phyloP scores from a whole-genome alignment of 495 filamentous ascomycete species.

The Aspergillus incahuasiensis region DNA sequence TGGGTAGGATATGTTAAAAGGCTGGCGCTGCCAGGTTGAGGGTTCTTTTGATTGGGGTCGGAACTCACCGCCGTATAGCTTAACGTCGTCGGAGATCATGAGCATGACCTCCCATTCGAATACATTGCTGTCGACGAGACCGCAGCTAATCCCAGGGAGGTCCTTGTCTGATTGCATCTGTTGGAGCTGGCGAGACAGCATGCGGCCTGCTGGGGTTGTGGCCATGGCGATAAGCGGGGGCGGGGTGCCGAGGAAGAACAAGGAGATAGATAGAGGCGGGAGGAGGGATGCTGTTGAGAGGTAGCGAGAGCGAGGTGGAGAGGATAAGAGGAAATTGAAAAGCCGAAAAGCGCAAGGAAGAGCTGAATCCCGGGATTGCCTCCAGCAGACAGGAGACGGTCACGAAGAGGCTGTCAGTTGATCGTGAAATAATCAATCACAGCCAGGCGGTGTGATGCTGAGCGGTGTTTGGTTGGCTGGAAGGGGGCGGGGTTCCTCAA shows the following conservation, averaged over 20 bases:
- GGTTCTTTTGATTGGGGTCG: too few relatives aligned
- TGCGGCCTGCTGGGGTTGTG: slow-evolving; percentile 59
- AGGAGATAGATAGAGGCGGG: neutral
- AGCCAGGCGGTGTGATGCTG: slow-evolving; percentile 10
- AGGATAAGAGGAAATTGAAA: neutral
- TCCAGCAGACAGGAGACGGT: slow-evolving; percentile 1
- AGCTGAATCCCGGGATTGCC: neutral
- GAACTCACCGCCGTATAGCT: slow-evolving; percentile 80
- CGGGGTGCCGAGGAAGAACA: neutral
- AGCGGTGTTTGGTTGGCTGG: neutral
- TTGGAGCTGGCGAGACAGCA: slow-evolving; percentile 82
- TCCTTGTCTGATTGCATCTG: slow-evolving; percentile 89
- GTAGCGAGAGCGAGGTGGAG: neutral
- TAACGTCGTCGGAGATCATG: slow-evolving; percentile 96
- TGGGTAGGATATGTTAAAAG: too few relatives aligned
- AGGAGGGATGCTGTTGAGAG: neutral
- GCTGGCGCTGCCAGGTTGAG: too few relatives aligned
- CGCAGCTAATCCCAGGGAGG: slow-evolving; percentile 90
- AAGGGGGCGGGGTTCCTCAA: slow-evolving; percentile 3
- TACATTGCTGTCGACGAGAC: slow-evolving; percentile 82
- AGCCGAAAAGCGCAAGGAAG: neutral
- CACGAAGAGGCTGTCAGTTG: slow-evolving; percentile 20
- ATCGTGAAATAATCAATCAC: slow-evolving; percentile 2
- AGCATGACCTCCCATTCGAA: slow-evolving; percentile 99
- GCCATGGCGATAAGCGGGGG: slow-evolving; percentile 36